Base-by-base conservation (phyloP, 495 filamentous ascomycete genomes). In the Aspergillus saccharolyticus region DNA sequence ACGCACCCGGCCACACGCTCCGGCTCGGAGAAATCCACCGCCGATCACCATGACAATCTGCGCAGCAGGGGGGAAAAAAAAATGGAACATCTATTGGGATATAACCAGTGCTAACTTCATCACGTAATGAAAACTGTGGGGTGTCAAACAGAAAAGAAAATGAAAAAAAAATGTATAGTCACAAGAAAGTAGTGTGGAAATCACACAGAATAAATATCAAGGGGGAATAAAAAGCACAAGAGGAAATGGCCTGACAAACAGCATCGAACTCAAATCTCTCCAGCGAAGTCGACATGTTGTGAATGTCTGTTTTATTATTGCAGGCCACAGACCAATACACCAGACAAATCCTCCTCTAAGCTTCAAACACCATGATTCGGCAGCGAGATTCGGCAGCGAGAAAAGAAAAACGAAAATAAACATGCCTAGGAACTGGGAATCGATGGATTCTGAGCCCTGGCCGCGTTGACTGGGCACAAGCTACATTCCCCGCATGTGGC, bases 401-500 rank as follows among this genome's bases (percentile, higher is more conserved):
- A 57, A 48, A 53, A 65, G 59, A 55, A 63, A 60, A 61, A 58
- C 4, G 25, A 58, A 59, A 62, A 57, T 59, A 61, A 18, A 10
- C 61, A 67, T 56, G 54, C 62, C 66, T 63, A 70, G 10, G 12
- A 5, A 39, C 12, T 12, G 33, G 33, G 14, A 15, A 12, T 2
- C 14, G 33, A 39, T 5, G 2, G 33, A 5, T 10, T 66, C 70
- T 60, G 47, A 66, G 62, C 59, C 53, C 43, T 58, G 52, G 61
- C 56, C 22, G 18, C 49, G 52, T 43, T 24, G 44, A 22, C 55
- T 47, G 54, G 63, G 56, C 54, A 68, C 56, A 60, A 62, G 70
- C 63, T 57, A 63, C 64, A 71, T 70, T 73, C 46, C 68, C 70
- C 69, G 71, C 66, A 73, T 70, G 70, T 67, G 60, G 66, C 70